These are phyloP conservation scores for Melampsora larici-populina DNA, from an alignment of 1,284 basidiomycete species.

Conservation along the genomic window DNA sequence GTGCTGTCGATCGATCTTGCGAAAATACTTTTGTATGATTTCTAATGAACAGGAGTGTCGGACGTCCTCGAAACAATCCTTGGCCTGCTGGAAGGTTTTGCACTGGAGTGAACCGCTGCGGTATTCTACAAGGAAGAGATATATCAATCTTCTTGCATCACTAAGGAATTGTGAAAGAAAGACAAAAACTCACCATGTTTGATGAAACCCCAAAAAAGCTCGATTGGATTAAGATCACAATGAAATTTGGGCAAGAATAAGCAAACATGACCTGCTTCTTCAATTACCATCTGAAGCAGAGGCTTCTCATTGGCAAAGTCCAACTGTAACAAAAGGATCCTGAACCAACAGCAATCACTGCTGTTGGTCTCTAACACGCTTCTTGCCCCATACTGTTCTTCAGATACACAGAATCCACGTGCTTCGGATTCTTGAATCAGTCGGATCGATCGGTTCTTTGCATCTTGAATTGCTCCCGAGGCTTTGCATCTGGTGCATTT, in stretches of 20 bases:
- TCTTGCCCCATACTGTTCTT: neutral
- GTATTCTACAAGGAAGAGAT: neutral
- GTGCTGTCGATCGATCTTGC: slow-evolving; percentile 9
- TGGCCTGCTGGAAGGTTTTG: slow-evolving; percentile 1
- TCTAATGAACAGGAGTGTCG: neutral
- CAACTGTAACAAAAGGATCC: neutral
- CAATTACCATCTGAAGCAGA: neutral
- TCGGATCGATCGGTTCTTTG: neutral
- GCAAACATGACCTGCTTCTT: neutral
- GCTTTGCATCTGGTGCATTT: slow-evolving; percentile 1
- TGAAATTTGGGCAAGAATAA: too few relatives aligned
- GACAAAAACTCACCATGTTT: neutral
- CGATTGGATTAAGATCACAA: slow-evolving; percentile 28
- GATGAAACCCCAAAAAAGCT: slow-evolving; percentile 26
- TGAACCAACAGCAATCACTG: neutral
- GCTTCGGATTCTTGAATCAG: neutral
- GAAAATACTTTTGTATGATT: slow-evolving; percentile 18
- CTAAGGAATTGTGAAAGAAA: neutral
- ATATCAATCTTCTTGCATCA: neutral
- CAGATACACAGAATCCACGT: slow-evolving; percentile 6
- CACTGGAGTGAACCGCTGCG: neutral
- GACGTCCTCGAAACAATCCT: slow-evolving; percentile 13
- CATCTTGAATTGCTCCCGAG: neutral
- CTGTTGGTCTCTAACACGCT: neutral
- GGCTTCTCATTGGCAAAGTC: neutral